A percentile compares a stretch with the other conserved stretches of the same genome.
Conservation (phyloP, 75 land plant species). For the Picea sitchensis region DNA sequence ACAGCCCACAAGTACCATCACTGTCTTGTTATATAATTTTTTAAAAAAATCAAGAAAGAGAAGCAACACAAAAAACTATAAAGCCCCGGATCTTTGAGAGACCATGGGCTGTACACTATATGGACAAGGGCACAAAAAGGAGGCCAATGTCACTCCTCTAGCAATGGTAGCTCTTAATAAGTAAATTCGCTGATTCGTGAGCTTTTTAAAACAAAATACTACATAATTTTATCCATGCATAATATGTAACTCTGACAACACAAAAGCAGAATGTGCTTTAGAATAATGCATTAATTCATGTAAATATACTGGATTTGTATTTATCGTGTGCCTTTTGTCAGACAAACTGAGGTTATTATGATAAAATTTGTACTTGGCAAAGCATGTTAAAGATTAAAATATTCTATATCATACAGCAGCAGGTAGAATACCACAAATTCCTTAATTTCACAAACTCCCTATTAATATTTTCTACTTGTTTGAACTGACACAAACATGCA, state of each 20-base stretch:
- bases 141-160: not conserved
- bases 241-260: not conserved
- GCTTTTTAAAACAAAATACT: not conserved
- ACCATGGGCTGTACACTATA: not conserved
- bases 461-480: too few relatives aligned
- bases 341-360: too few relatives aligned
- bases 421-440: too few relatives aligned
- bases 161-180: not conserved
- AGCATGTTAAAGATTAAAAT: too few relatives aligned
- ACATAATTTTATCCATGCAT: not conserved
- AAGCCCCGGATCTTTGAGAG: not conserved
- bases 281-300: not conserved
- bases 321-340: too few relatives aligned
- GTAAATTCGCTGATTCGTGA: not conserved
- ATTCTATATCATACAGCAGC: too few relatives aligned
- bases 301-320: too few relatives aligned
- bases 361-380: too few relatives aligned
- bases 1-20: constrained; percentile 5
- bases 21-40: not conserved
- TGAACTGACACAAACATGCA: too few relatives aligned
- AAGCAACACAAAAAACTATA: not conserved
- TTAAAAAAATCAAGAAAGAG: not conserved
- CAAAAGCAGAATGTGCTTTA: not conserved
- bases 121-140: not conserved
- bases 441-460: too few relatives aligned